Evolutionary conservation across 2,329 filamentous ascomycete species (phyloP), one percentile per base, ranked within the genome.

Genomic region (Colletotrichum abscissum): DNA sequence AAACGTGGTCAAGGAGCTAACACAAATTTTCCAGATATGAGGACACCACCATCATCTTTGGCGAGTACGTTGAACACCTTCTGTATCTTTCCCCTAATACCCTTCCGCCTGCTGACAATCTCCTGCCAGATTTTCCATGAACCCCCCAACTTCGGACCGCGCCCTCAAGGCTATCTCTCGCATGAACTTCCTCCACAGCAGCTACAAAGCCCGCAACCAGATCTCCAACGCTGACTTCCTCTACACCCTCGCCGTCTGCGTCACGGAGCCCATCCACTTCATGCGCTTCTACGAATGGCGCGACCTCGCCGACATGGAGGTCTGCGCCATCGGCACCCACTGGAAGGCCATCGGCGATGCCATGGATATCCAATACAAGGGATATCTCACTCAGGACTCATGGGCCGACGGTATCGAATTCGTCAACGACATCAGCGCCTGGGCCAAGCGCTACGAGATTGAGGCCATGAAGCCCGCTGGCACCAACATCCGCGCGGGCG

Each of bases 301-400:
- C 2, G 52, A 83, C 5, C 80, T 94, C 26, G 92, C 88, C 19
- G 89, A 92, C 0, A 85, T 95, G 81, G 94, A 95, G 80, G 80
- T 85, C 11, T 93, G 92, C 74, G 93, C 92, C 0, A 81, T 92
- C 35, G 91, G 89, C 19, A 91, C 89, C 0, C 90, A 93, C 77
- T 95, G 92, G 93, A 93, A 93, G 80, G 86, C 86, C 65, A 82
- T 94, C 19, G 93, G 93, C 16, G 91, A 94, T 76, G 89, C 89
- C 65, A 92, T 95, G 89, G 87, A 86, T 0, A 93, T 95, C 74
- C 79, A 85, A 60, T 90, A 89, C 76, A 79, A 80, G 28, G 81
- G 81, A 1, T 78, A 81, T 16, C 82, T 87, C 2, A 74, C 76
- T 6, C 80, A 78, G 38, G 76, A 81, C 11, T 65, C 56, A 8